These are phyloP conservation scores for Talaromyces sp. DNA, from an alignment of 2,329 filamentous ascomycete genomes.

Conservation along the genomic window DNA sequence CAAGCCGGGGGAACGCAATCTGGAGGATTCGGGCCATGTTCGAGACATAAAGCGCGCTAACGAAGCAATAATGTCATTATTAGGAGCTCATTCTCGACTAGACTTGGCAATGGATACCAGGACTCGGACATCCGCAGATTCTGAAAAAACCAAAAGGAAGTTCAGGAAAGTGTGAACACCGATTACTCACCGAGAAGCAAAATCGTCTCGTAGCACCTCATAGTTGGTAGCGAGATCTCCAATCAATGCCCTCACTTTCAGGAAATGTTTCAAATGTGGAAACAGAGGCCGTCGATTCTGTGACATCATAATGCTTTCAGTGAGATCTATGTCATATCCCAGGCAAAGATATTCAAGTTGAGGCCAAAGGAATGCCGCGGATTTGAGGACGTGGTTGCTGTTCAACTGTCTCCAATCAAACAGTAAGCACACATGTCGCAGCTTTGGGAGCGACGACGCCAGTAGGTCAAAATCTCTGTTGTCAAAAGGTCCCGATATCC, in stretches of 20 bases:
- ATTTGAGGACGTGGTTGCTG: constrained; percentile 2
- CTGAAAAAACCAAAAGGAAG: background rate
- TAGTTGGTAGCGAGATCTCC: background rate
- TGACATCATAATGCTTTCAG: background rate
- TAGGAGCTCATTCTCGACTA: background rate
- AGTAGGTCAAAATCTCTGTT: constrained; percentile 6
- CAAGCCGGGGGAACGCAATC: background rate
- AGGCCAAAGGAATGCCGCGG: background rate
- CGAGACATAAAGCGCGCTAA: background rate
- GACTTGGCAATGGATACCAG: background rate
- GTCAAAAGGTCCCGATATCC: background rate
- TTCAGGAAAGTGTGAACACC: background rate
- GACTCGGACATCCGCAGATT: background rate
- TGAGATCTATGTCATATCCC: constrained; percentile 4
- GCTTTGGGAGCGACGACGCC: background rate
- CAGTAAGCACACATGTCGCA: constrained; percentile 2
- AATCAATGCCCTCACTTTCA: background rate
- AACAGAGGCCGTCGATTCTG: background rate
- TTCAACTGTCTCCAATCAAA: constrained; percentile 3
- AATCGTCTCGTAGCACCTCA: background rate
- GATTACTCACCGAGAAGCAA: background rate
- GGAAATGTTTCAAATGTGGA: background rate
- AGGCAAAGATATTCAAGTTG: constrained; percentile 3
- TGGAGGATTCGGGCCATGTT: background rate
- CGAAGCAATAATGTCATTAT: background rate